phyloP scores from a whole-genome alignment of 2,329 filamentous ascomycete genomes.

The Clarireedia paspali region DNA sequence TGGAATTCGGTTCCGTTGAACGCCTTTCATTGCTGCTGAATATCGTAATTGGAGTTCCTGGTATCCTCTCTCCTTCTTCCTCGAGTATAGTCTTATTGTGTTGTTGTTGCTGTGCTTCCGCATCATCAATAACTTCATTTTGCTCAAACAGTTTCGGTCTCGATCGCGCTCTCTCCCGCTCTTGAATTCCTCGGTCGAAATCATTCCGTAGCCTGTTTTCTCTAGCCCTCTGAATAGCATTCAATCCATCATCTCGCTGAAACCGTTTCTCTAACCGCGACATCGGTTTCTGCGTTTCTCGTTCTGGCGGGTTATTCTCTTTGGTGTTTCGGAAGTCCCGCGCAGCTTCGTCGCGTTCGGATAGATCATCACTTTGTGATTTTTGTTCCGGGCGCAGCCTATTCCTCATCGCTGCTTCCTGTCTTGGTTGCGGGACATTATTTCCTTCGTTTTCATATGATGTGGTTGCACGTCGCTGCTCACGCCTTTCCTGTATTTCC shows the following conservation, averaged over 20 bases:
- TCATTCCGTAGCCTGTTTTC: conserved; percentile 2
- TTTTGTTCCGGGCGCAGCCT: not conserved
- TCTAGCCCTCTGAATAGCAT: conserved; percentile 1
- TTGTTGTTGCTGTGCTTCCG: conserved; percentile 12
- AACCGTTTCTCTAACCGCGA: conserved; percentile 12
- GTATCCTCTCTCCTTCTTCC: conserved; percentile 17
- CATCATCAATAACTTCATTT: not conserved
- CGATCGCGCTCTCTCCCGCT: not conserved
- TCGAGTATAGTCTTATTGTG: conserved; percentile 20
- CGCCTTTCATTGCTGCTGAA: conserved; percentile 8
- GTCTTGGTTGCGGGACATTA: not conserved
- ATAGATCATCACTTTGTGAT: conserved; percentile 5
- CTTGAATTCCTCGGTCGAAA: conserved; percentile 1
- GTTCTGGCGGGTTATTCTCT: not conserved
- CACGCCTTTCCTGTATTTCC: conserved; percentile 2
- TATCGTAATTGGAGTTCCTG: conserved; percentile 18
- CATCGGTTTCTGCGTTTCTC: not conserved
- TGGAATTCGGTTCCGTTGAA: not conserved
- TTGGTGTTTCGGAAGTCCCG: not conserved
- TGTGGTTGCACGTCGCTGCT: conserved; percentile 1
- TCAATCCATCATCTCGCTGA: not conserved
- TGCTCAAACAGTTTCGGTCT: conserved; percentile 2
- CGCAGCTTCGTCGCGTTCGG: not conserved
- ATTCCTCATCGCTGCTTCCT: not conserved
- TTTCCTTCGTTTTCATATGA: conserved; percentile 3